Percentiles rank a stretch among this genome's conserved stretches.
Conservation (phyloP, 2,329 filamentous ascomycete species). For the Cordyceps cicadae region DNA sequence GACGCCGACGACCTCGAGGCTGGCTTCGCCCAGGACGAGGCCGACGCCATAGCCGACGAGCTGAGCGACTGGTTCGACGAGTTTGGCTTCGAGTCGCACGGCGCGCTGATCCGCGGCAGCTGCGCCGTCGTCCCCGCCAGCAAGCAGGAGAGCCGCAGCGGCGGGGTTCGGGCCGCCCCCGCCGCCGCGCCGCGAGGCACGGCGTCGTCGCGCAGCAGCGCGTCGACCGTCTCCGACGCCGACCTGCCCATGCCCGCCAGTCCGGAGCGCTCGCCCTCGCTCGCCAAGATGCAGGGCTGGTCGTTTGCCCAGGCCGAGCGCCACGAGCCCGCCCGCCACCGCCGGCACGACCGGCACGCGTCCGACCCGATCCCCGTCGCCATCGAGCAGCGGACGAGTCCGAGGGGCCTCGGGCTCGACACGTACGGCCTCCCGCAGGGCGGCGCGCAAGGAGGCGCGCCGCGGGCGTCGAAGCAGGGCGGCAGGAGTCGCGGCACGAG, state of each 20-base stretch:
- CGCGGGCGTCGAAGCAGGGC: neutral
- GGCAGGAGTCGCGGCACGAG: slow-evolving; percentile 29
- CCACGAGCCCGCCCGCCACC: neutral
- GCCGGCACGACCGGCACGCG: neutral
- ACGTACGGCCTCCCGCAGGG: neutral
- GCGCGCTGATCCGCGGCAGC: slow-evolving; percentile 27
- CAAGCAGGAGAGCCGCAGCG: no score
- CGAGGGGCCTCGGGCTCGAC: neutral
- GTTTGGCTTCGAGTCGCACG: slow-evolving; percentile 38
- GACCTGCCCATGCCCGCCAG: slow-evolving; percentile 11
- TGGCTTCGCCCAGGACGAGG: slow-evolving; percentile 36
- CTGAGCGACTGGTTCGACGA: slow-evolving; percentile 43
- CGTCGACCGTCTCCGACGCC: slow-evolving; percentile 4
- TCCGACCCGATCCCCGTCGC: slow-evolving; percentile 6
- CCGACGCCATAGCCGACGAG: slow-evolving; percentile 34
- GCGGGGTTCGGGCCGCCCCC: neutral
- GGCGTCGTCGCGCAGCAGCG: slow-evolving; percentile 6
- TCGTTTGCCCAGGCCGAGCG: slow-evolving; percentile 8
- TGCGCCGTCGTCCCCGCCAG: neutral
- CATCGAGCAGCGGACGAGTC: neutral
- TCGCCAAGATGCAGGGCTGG: slow-evolving; percentile 1
- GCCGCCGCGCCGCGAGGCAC: slow-evolving; percentile 17
- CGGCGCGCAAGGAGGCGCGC: neutral
- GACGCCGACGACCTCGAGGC: slow-evolving; percentile 44
- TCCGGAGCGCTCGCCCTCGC: slow-evolving; percentile 15